Conservation (phyloP, 345 rosid genomes). For the Citrus sp. region DNA sequence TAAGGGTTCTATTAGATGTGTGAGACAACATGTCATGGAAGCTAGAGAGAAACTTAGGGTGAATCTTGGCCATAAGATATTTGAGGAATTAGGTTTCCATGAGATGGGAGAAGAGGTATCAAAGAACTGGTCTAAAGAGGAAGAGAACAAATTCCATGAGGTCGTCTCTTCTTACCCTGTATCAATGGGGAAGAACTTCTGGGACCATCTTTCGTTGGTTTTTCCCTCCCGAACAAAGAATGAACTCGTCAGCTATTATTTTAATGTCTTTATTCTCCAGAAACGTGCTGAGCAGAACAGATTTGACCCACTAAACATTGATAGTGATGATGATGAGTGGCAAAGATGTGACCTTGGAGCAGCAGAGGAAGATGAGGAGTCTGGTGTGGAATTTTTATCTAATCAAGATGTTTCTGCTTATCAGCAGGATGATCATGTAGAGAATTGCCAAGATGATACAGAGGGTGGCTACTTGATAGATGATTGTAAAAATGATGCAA, state of each 20-base stretch:
- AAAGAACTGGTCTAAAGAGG: constrained; percentile 38
- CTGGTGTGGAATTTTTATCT: constrained; percentile 37
- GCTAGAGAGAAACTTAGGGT: constrained; percentile 44
- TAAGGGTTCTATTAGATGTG: constrained; percentile 39
- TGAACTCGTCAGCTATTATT: constrained; percentile 50
- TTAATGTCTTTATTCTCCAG: constrained; percentile 47
- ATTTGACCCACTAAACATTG: constrained; percentile 31
- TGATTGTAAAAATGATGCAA: constrained; percentile 14
- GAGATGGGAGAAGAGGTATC: constrained; percentile 61
- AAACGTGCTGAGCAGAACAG: constrained; percentile 52
- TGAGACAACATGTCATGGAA: constrained; percentile 39
- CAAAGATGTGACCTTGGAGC: constrained; percentile 23
- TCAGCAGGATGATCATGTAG: constrained; percentile 12
- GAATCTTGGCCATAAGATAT: constrained; percentile 34
- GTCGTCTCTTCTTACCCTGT: constrained; percentile 37
- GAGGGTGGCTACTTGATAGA: constrained; percentile 24
- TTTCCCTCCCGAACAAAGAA: constrained; percentile 41
- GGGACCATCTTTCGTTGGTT: constrained; percentile 47
- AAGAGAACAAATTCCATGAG: constrained; percentile 31
- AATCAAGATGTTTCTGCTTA: constrained; percentile 13
- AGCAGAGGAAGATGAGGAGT: constrained; percentile 33
- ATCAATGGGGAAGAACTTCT: constrained; percentile 51
- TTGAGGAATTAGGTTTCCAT: constrained; percentile 39
- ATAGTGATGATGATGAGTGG: constrained; percentile 60
- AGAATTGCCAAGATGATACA: constrained; percentile 22